Evolutionary conservation across 495 filamentous ascomycete species (phyloP).

Genomic region (Mytilinidion resinicola): DNA sequence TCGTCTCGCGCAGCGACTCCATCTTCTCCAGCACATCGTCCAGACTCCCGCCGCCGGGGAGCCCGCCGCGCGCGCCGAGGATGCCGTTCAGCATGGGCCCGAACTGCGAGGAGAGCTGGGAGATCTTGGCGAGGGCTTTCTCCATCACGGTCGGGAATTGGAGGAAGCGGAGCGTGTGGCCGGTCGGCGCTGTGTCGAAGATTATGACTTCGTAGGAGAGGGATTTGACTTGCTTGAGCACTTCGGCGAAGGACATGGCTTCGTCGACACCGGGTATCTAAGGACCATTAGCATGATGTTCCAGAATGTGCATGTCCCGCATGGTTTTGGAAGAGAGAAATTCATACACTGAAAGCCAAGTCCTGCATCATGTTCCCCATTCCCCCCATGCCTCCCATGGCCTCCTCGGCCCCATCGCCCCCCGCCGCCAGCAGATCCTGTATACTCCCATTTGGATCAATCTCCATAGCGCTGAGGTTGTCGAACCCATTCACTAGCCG

Average conservation of each 20-base stretch:
- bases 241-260: conserved; percentile 99
- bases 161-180: conserved; percentile 96
- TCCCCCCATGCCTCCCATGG: conserved; percentile 55
- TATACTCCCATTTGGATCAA: conserved; percentile 96
- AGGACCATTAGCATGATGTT: not conserved
- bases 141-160: conserved; percentile 98
- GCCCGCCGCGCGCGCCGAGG: conserved; percentile 70
- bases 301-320: not conserved
- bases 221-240: conserved; percentile 98
- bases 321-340: conserved; percentile 2
- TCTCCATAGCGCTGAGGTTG: conserved; percentile 98
- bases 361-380: conserved; percentile 73
- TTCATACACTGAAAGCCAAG: conserved; percentile 60
- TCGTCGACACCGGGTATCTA: conserved; percentile 98
- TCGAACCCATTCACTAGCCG: conserved; percentile 83
- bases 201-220: conserved; percentile 97
- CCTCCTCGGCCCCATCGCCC: conserved; percentile 65
- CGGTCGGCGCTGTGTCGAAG: conserved; percentile 98
- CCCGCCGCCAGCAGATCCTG: conserved; percentile 84
- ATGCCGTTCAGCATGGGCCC: conserved; percentile 93
- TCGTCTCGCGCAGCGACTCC: conserved; percentile 85
- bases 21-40: conserved; percentile 89
- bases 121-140: conserved; percentile 94
- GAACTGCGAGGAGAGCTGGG: conserved; percentile 87
- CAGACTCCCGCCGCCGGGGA: conserved; percentile 87